Percentiles rank a stretch among this genome's conserved stretches.
Evolutionary conservation across 257 asterid genomes (phyloP).

Genomic region (Leptodermis oblonga): DNA sequence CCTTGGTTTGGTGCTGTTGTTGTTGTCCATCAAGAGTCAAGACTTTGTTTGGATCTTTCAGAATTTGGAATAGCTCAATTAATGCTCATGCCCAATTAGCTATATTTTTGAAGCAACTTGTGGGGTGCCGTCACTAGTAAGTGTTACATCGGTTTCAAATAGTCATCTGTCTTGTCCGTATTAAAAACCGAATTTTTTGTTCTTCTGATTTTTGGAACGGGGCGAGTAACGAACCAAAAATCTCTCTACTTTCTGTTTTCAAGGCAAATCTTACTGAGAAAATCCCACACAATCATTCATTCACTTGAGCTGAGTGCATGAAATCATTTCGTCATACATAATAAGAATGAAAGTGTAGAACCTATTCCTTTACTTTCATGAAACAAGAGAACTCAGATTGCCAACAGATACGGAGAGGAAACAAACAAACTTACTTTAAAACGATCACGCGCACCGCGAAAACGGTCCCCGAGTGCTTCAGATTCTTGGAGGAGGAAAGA

Average conservation of each 20-base stretch:
- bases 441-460: slow-evolving; percentile 15
- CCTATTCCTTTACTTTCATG: not conserved
- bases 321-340: not conserved
- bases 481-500: slow-evolving; percentile 15
- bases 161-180: too few relatives aligned
- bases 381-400: not conserved
- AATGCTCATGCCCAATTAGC: not conserved
- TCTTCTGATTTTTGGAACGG: too few relatives aligned
- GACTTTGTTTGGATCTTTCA: slow-evolving; percentile 17
- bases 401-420: slow-evolving; percentile 12
- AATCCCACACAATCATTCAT: too few relatives aligned
- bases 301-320: too few relatives aligned
- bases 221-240: too few relatives aligned
- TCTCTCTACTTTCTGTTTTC: too few relatives aligned
- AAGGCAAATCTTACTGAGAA: too few relatives aligned
- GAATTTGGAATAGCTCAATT: not conserved
- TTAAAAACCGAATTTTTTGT: too few relatives aligned
- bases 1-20: not conserved
- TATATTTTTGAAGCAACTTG: not conserved
- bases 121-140: too few relatives aligned
- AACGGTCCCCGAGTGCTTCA: not conserved
- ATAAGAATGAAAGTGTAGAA: not conserved
- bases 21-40: not conserved
- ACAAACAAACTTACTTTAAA: slow-evolving; percentile 13
- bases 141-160: too few relatives aligned